Evolutionary conservation across 345 rosid genomes (phyloP).

Genomic region (Syzygium aromaticum): DNA sequence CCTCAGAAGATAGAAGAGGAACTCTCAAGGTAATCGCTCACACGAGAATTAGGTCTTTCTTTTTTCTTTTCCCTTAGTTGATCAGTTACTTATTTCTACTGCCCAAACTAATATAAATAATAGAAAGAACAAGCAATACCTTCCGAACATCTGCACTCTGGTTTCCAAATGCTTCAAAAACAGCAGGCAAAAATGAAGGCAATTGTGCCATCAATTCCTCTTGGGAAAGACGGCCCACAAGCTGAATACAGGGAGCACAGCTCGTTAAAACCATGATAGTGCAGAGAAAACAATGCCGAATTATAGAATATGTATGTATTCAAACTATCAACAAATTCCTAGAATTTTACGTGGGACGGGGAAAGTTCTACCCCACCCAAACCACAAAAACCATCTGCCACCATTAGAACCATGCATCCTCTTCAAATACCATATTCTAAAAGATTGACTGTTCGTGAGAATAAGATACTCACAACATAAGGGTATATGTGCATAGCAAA

Average conservation of each 20-base stretch:
- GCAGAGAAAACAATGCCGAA: neutral
- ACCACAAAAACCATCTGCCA: neutral
- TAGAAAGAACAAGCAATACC: slow-evolving; percentile 27
- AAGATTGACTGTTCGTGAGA: neutral
- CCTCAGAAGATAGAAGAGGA: neutral
- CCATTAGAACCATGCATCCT: neutral
- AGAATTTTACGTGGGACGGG: neutral
- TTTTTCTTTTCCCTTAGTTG: neutral
- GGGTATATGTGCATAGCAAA: neutral
- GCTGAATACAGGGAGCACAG: slow-evolving; percentile 35
- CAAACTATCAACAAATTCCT: neutral
- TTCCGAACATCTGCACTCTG: slow-evolving; percentile 98
- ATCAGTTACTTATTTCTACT: neutral
- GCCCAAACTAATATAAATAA: neutral
- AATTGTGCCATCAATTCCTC: slow-evolving; percentile 79
- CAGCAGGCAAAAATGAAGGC: slow-evolving; percentile 85
- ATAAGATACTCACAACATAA: neutral
- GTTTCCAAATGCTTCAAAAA: slow-evolving; percentile 95
- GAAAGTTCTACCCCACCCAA: neutral
- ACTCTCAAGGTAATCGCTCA: neutral
- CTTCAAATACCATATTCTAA: neutral
- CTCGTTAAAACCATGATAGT: neutral
- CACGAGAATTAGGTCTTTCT: neutral
- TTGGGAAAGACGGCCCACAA: slow-evolving; percentile 86
- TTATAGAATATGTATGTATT: neutral